Evolutionary conservation across 352 stramenopile genomes (phyloP), one percentile per base, ranked within the genome.

Genomic region (Thalassiosira exigua): DNA sequence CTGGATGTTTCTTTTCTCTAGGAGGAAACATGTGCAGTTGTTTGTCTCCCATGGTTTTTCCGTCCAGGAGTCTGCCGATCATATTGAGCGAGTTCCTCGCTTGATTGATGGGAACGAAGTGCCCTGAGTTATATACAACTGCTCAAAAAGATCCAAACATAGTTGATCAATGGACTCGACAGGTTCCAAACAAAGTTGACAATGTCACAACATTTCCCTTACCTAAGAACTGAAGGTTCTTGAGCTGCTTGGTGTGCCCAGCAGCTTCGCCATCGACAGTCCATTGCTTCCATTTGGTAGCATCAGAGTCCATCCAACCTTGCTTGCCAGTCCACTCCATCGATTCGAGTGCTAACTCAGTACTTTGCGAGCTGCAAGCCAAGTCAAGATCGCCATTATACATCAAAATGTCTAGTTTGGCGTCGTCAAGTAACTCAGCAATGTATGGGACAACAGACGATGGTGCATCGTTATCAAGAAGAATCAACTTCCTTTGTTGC

Each of bases 351-450:
- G 87, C 51, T 22, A 81, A 33, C 39, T 92, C 86, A n/a, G 71
- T 85, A 17, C 83, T 81, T 67, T 89, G 81, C 27, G 75, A 26
- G 44, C 39, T 72, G 56, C 68, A 82, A 48, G 69, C 78, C 4
- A 92, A 48, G 64, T 92, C 86, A 19, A 84, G 75, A 71, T 92
- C 86, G 9, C 86, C 86, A 68, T 86, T 89, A 68, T 92, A 92
- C 0, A 92, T 22, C 4, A 92, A 57, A 9, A 92, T 78, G 30
- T 78, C 59, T 65, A 91, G 84, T 14, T 75, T 71, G 14, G 84
- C 78, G 77, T 90, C 81, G 69, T 91, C 84, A 5, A 92, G 51
- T 21, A 92, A 62, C 27, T 90, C 84, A 33, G 84, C 78, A 33
- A 92, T 81, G 32, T 90, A 92, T 5, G 81, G 84, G 9, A 83